These are phyloP conservation scores for Collybiopsis luxurians DNA, from an alignment of 768 basidiomycete genomes.

Conservation along the genomic window DNA sequence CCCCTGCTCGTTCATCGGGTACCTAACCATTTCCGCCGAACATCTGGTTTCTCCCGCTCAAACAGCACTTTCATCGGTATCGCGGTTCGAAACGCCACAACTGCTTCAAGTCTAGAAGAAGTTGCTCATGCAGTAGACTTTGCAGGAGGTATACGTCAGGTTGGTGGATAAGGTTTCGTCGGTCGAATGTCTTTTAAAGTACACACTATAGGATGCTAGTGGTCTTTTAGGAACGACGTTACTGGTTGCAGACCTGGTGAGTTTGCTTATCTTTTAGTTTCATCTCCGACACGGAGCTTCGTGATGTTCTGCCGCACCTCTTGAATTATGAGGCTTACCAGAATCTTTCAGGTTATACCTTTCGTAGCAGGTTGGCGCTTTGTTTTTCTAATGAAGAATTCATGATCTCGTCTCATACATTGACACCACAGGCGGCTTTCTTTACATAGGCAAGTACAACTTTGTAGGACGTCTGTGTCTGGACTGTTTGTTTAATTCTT, in stretches of 20 bases:
- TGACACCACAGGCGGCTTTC: slow-evolving; percentile 72
- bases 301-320: not conserved
- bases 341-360: slow-evolving; percentile 65
- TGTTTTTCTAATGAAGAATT: too few relatives aligned
- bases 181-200: not conserved
- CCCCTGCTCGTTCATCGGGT: not conserved
- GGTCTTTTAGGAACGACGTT: slow-evolving; percentile 86
- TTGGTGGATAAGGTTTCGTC: not conserved
- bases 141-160: slow-evolving; percentile 72
- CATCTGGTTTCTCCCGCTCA: slow-evolving; percentile 9
- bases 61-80: slow-evolving; percentile 84
- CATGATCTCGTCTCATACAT: too few relatives aligned
- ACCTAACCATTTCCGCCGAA: not conserved
- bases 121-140: slow-evolving; percentile 51
- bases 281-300: slow-evolving; percentile 12
- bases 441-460: too few relatives aligned
- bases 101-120: slow-evolving; percentile 32
- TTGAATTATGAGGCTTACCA: not conserved
- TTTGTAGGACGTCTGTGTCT: too few relatives aligned
- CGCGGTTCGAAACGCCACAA: slow-evolving; percentile 73
- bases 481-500: too few relatives aligned
- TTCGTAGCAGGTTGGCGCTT: slow-evolving; percentile 56
- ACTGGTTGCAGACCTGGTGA: slow-evolving; percentile 75
- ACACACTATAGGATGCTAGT: slow-evolving; percentile 38
- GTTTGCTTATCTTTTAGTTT: slow-evolving; percentile 21